Evolutionary conservation across 2,329 filamentous ascomycete genomes (phyloP), one percentile per base, ranked within the genome.

Genomic region (Blastomyces gilchristii): DNA sequence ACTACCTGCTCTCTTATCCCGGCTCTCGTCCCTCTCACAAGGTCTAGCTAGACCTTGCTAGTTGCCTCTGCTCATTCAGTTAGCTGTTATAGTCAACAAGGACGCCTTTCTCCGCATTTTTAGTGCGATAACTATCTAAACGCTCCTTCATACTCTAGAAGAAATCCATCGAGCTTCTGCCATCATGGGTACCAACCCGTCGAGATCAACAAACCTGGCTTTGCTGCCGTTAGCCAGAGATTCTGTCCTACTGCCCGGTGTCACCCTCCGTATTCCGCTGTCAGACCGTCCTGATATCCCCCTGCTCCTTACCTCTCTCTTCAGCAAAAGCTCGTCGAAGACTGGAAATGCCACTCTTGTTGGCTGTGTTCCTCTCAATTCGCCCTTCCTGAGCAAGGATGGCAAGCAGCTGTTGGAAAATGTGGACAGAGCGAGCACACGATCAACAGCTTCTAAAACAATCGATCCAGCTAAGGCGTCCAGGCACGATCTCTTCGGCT

Each of bases 261-360:
- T 92, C 63, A 86, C 92, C 60, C 84, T 96, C 69, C 88, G 92
- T 69, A 89, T 97, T 67, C 86, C 90, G 62, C 87, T 97, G 61
- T 85, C 87, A 50, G 87, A 87, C 75, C 90, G 93, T 60, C 86
- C 90, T 68, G 94, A 97, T 76, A 88, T 97, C 68, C 88, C 91
- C 61, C 89, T 93, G 60, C 84, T 97, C 54, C 85, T 99, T 63
- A 89, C 91, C 25, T 87, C 88, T 69, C 85, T 96, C 65, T 93
- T 96, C 76, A 89, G 89, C 70, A 86, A 87, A 68, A 87, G 87
- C 37, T 83, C 85, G 50, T 77, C 80, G 31, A 87, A 86, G 70
- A 84, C 80, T 1, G 81, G 87, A 68, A 83, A 85, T 37, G 81
- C 85, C 68, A 85, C 96, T 68, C 87, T 89, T 9, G 87, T 97